Conservation (phyloP, 257 asterid genomes). For the Solanum ossicruentum region DNA sequence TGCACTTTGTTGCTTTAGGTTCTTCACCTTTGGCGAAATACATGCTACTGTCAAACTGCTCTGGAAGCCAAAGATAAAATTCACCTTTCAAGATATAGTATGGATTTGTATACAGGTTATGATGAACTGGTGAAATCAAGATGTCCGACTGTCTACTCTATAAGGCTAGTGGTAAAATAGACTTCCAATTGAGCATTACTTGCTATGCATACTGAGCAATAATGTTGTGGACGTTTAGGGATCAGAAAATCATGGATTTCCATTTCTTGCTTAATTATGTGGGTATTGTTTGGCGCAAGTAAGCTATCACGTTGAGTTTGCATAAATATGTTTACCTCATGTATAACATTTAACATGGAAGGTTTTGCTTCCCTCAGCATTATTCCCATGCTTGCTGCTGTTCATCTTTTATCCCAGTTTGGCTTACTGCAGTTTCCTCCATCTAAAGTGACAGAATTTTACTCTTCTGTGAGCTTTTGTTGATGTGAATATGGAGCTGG, state of each 20-base stretch:
- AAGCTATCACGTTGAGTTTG: background rate
- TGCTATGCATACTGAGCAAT: background rate
- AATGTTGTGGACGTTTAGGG: background rate
- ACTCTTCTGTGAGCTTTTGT: background rate
- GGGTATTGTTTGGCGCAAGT: background rate
- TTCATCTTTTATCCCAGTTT: background rate
- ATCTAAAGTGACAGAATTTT: background rate
- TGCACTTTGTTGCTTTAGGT: background rate
- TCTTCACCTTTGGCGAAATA: background rate
- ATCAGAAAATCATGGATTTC: background rate
- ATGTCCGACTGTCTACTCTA: background rate
- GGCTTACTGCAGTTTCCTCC: background rate
- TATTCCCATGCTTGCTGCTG: background rate
- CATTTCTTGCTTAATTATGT: background rate
- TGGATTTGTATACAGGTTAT: background rate
- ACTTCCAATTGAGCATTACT: background rate
- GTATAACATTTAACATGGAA: background rate
- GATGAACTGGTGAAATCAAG: background rate
- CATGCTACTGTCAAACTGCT: background rate
- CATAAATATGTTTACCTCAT: background rate
- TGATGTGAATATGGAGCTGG: background rate
- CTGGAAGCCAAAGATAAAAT: background rate
- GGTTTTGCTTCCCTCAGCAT: background rate
- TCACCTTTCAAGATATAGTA: background rate
- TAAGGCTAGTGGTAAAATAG: background rate